phyloP scores from a whole-genome alignment of 108 stramenopile species.

The Nitzschia inconspicua region DNA sequence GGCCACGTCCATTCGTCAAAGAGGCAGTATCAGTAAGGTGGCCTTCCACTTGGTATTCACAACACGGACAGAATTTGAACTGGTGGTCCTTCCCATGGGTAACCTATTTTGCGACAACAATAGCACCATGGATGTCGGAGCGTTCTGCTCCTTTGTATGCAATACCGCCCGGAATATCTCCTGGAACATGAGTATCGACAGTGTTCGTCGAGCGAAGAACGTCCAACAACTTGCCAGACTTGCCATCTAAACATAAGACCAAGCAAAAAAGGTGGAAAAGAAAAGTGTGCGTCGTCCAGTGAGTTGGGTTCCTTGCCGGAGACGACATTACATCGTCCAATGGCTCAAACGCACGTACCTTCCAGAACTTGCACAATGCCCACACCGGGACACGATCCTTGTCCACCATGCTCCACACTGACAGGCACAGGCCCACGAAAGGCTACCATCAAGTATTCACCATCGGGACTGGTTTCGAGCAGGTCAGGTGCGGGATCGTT shows the following conservation, averaged over 20 bases:
- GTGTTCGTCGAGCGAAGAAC: slow-evolving; percentile 33
- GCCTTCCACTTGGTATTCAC: too few species aligned
- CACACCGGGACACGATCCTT: slow-evolving; percentile 36
- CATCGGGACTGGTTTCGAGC: slow-evolving; percentile 22
- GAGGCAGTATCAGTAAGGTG: too few species aligned
- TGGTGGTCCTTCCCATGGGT: too few species aligned
- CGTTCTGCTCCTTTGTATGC: slow-evolving; percentile 26
- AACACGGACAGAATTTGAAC: too few species aligned
- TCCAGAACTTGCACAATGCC: slow-evolving; percentile 24
- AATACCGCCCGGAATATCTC: slow-evolving; percentile 14
- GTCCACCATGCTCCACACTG: slow-evolving; percentile 20
- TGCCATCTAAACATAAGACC: too few species aligned
- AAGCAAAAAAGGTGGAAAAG: too few species aligned
- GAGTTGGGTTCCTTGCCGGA: too few species aligned
- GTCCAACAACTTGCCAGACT: slow-evolving; percentile 18
- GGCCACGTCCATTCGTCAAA: too few species aligned
- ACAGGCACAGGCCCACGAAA: slow-evolving; percentile 38
- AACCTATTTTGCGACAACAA: too few species aligned
- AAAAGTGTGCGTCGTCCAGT: too few species aligned
- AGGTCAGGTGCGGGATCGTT: slow-evolving; percentile 29
- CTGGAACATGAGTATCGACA: background rate
- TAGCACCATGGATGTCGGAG: slow-evolving; percentile 32
- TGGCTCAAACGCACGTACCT: too few species aligned
- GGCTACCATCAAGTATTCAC: slow-evolving; percentile 23
- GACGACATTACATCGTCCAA: too few species aligned